Conservation (phyloP, 139 green algal genomes). For the Raphidocelis subcapitata region DNA sequence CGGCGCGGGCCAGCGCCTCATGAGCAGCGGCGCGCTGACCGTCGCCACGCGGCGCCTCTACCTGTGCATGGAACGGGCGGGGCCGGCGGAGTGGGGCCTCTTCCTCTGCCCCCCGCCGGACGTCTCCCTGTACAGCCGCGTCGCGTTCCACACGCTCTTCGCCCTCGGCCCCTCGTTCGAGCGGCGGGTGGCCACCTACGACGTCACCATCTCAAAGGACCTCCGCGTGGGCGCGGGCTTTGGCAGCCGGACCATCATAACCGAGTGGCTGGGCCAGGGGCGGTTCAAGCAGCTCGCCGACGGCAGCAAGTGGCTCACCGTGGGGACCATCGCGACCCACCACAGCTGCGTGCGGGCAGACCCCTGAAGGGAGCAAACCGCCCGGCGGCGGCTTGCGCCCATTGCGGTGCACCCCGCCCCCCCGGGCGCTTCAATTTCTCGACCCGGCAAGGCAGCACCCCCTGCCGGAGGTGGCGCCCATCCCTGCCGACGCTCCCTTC, state of each 20-base stretch:
- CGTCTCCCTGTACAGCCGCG: constrained; percentile 3
- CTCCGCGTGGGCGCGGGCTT: constrained; percentile 4
- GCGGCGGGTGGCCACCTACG: background rate
- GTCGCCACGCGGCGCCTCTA: background rate
- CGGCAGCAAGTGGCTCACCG: no score
- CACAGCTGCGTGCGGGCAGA: no score
- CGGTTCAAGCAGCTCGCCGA: no score
- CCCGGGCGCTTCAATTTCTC: no score
- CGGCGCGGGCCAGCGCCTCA: constrained; percentile 1
- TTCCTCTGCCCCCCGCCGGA: constrained; percentile 16
- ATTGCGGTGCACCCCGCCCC: no score
- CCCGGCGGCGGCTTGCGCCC: no score
- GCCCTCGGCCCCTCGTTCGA: constrained; percentile 1
- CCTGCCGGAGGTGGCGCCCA: no score
- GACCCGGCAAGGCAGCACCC: no score
- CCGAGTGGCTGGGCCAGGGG: background rate
- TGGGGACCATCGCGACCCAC: no score
- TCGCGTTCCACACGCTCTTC: constrained; percentile 9
- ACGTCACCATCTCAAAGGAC: constrained; percentile 6
- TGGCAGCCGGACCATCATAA: constrained; percentile 6
- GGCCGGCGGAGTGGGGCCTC: constrained; percentile 16
- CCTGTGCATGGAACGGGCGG: constrained; percentile 3
- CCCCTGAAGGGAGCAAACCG: no score
- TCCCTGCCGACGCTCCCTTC: no score
- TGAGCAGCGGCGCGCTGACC: background rate